Conservation (phyloP, 495 filamentous ascomycete species). For the Lophium mytilinum region DNA sequence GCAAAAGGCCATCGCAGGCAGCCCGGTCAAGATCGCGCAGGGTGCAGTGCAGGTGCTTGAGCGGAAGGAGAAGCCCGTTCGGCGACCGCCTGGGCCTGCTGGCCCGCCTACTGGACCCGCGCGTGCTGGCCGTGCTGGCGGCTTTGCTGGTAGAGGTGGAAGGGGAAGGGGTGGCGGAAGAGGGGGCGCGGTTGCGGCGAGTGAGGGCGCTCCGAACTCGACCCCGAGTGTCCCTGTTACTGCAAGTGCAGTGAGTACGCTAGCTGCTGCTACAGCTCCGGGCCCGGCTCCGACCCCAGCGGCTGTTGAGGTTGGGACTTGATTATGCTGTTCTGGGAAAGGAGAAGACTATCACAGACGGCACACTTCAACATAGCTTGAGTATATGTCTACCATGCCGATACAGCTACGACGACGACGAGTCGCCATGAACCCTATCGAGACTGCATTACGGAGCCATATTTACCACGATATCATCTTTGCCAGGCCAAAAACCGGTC, state of each 20-base stretch:
- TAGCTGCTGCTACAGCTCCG: neutral
- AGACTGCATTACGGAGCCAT: no score
- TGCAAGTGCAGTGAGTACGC: neutral
- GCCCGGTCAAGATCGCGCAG: constrained; percentile 70
- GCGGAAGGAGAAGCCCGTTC: constrained; percentile 49
- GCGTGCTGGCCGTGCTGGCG: constrained; percentile 39
- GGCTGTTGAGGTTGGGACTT: neutral
- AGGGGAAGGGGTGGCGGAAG: constrained; percentile 37
- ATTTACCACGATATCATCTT: no score
- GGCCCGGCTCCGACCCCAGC: neutral
- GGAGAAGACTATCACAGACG: neutral
- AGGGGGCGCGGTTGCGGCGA: constrained; percentile 25
- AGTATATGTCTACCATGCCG: neutral
- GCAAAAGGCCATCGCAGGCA: constrained; percentile 70
- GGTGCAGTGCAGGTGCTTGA: constrained; percentile 82
- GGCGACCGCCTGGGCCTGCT: constrained; percentile 9
- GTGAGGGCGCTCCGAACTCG: neutral
- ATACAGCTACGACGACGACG: no score
- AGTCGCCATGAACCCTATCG: no score
- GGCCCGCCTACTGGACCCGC: constrained; percentile 20
- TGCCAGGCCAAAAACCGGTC: no score
- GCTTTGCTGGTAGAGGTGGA: constrained; percentile 31
- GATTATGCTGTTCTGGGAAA: neutral
- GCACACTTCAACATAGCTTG: neutral
- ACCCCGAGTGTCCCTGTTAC: constrained; percentile 1